Evolutionary conservation across 2,329 filamentous ascomycete species (phyloP).

Genomic region (Hymenoscyphus fraxineus): DNA sequence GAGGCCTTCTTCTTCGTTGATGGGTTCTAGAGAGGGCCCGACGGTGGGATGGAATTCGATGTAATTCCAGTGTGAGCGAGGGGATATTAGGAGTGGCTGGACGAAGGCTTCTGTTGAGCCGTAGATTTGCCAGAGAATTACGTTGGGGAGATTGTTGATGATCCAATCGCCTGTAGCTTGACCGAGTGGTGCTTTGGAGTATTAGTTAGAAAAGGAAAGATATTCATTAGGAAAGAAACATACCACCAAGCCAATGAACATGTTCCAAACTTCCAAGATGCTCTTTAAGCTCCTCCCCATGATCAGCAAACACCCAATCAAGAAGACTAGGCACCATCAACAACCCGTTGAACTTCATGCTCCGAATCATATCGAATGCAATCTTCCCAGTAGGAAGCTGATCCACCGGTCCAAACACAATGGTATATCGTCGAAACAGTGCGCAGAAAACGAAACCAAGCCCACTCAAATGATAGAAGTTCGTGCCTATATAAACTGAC

Average conservation of each 20-base stretch:
- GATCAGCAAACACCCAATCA: conserved; percentile 18
- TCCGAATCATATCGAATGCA: conserved; percentile 19
- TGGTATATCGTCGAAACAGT: conserved; percentile 7
- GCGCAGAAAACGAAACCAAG: conserved; percentile 4
- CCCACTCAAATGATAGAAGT: conserved; percentile 24
- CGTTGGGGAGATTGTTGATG: conserved; percentile 23
- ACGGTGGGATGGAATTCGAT: conserved; percentile 31
- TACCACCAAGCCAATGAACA: conserved; percentile 27
- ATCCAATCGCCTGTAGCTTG: conserved; percentile 33
- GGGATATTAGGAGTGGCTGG: conserved; percentile 24
- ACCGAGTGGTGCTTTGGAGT: conserved; percentile 29
- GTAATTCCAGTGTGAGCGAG: conserved; percentile 34
- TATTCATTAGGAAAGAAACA: not conserved
- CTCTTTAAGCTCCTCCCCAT: conserved; percentile 17
- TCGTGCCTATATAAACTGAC: conserved; percentile 6
- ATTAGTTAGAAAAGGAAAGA: not conserved
- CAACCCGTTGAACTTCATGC: conserved; percentile 26
- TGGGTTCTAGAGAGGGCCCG: conserved; percentile 22
- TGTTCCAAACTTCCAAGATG: conserved; percentile 15
- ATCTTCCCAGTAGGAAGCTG: conserved; percentile 13
- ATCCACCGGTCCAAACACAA: conserved; percentile 16
- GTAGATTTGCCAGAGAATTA: conserved; percentile 26
- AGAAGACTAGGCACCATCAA: conserved; percentile 16
- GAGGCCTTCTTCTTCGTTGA: conserved; percentile 25
- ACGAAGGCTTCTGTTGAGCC: conserved; percentile 35